Evolutionary conservation across 2,329 filamentous ascomycete genomes (phyloP), one percentile per base, ranked within the genome.

Genomic region (Aspergillus latus): DNA sequence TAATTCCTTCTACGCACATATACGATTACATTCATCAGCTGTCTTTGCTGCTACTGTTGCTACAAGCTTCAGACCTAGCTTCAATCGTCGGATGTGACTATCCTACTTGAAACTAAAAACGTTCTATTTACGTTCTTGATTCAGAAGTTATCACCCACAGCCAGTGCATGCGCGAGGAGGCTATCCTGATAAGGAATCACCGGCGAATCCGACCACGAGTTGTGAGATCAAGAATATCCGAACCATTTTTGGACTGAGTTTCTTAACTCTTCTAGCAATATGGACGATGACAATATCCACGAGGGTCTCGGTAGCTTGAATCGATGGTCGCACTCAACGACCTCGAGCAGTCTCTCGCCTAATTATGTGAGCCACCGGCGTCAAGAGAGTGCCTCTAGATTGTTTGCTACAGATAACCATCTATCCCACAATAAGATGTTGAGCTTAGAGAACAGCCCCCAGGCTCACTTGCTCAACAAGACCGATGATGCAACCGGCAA

Each of bases 311-410:
- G 74, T 39, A 82, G 78, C 57, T 71, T 83, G 52, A 82, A 84
- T 65, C 80, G 82, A 60, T 84, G 82, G 82, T 84, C 82, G 36
- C 81, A 84, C 61, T 83, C 80, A 15, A 84, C 82, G 26, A 69
- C 76, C 30, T 81, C 79, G 46, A 82, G 79, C 68, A 74, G 72
- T 46, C 60, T 61, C 43, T 66, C 66, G 8, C 65, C 67, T 2
- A 61, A 66, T 5, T 60, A 64, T 40, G 51, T 50, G 7, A 58
- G 58, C 39, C 64, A 71, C 58, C 61, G 58, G 21, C 65, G 62
- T 32, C 54, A 57, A 15, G 49, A 57, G 36, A 63, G 62, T 42
- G 64, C 52, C 40, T 66, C 65, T 47, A 65, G 62, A 52, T 52
- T 65, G 47, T 69, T 66, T 4, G 56, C 65, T 21, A 56, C 64